A percentile compares a stretch with the other conserved stretches of the same genome.
Conservation (phyloP, 75 land plant genomes). For the Larix kaempferi region DNA sequence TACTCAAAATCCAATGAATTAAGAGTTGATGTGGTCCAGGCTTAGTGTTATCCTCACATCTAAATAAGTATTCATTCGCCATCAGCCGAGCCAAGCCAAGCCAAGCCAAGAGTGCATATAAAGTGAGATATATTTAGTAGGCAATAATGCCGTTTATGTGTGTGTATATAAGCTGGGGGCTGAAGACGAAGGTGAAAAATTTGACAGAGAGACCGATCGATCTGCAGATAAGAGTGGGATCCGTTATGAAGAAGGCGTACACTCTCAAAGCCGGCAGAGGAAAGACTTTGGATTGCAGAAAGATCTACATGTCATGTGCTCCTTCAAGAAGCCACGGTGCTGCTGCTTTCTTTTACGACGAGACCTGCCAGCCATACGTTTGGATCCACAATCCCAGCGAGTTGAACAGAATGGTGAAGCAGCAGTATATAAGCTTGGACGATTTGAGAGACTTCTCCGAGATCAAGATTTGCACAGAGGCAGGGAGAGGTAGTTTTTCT, state of each 20-base stretch:
- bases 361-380: slow-evolving; percentile 8
- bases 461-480: slow-evolving; percentile 11
- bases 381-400: slow-evolving; percentile 13
- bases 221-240: slow-evolving; percentile 15
- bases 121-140: no score
- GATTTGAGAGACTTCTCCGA: slow-evolving; percentile 11
- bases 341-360: neutral
- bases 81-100: no score
- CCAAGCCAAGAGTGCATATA: neutral
- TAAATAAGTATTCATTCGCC: no score
- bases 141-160: neutral
- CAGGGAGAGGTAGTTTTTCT: neutral
- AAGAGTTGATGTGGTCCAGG: no score
- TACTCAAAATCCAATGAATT: no score
- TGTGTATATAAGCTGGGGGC: neutral
- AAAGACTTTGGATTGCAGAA: slow-evolving; percentile 5
- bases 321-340: neutral
- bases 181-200: slow-evolving; percentile 6
- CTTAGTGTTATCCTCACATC: no score
- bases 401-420: slow-evolving; percentile 11
- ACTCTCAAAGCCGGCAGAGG: slow-evolving; percentile 4
- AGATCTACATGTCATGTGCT: slow-evolving; percentile 6
- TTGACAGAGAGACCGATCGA: slow-evolving; percentile 11
- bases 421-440: slow-evolving; percentile 11
- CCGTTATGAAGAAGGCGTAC: slow-evolving; percentile 8